Evolutionary conservation across 2,329 filamentous ascomycete species (phyloP).

Genomic region (Scedosporium boydii): DNA sequence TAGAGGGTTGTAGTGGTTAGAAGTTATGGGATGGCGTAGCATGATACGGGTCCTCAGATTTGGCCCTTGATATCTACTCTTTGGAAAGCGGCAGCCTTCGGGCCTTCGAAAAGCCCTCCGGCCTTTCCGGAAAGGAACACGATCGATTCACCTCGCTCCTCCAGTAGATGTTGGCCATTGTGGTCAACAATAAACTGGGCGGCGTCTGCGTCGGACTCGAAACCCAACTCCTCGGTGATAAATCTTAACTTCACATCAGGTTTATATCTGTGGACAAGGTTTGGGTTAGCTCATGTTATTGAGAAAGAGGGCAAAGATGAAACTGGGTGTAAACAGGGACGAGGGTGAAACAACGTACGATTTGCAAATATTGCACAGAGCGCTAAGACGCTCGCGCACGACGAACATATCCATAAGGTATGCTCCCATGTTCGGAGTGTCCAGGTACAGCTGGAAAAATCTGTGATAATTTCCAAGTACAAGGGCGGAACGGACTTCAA

Average conservation of each 20-base stretch:
- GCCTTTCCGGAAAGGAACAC: slow-evolving; percentile 68
- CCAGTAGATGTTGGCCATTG: slow-evolving; percentile 63
- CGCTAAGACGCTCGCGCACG: slow-evolving; percentile 80
- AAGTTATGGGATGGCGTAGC: neutral
- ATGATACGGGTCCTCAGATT: slow-evolving; percentile 47
- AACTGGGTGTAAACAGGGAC: neutral
- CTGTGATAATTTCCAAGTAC: slow-evolving; percentile 94
- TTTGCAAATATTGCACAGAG: slow-evolving; percentile 87
- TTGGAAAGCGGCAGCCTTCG: slow-evolving; percentile 65
- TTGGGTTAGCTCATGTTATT: slow-evolving; percentile 31
- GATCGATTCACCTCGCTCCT: slow-evolving; percentile 66
- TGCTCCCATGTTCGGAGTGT: slow-evolving; percentile 92
- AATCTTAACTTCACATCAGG: slow-evolving; percentile 81
- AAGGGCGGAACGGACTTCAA: slow-evolving; percentile 82
- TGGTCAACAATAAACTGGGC: slow-evolving; percentile 83
- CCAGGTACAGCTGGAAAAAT: slow-evolving; percentile 93
- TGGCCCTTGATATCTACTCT: slow-evolving; percentile 96
- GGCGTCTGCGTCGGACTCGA: slow-evolving; percentile 85
- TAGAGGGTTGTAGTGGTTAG: neutral
- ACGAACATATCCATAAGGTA: slow-evolving; percentile 99
- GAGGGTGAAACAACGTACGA: slow-evolving; percentile 54
- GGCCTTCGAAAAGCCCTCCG: slow-evolving; percentile 60
- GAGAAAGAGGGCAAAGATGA: neutral
- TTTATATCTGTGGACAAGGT: slow-evolving; percentile 63
- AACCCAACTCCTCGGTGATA: slow-evolving; percentile 90